A percentile compares a stretch with the other conserved stretches of the same genome.
Evolutionary conservation across 371 early-diverging fungal genomes (phyloP).

Genomic region (Chytridiales sp.): DNA sequence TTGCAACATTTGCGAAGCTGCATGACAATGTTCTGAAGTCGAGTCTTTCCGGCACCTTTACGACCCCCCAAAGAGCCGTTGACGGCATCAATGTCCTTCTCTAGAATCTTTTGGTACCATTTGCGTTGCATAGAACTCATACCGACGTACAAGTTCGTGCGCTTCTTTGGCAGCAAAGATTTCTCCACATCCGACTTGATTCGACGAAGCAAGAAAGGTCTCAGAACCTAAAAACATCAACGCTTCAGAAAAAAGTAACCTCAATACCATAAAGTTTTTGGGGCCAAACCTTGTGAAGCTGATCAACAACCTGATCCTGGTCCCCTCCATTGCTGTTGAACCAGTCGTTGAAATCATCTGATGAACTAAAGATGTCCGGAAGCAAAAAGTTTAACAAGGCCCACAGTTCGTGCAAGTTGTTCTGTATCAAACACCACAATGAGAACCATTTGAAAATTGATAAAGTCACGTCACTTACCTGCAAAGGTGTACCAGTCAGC

Average conservation of each 20-base stretch:
- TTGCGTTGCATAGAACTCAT: conserved; percentile 94
- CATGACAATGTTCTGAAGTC: conserved; percentile 97
- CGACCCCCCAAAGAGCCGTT: conserved; percentile 62
- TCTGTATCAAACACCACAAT: conserved; percentile 59
- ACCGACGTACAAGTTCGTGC: conserved; percentile 93
- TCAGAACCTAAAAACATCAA: conserved; percentile 58
- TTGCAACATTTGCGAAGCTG: conserved; percentile 99
- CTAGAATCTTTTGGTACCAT: conserved; percentile 96
- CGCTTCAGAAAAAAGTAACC: neutral
- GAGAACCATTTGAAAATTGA: neutral
- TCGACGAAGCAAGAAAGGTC: conserved; percentile 96
- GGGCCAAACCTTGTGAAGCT: conserved; percentile 81
- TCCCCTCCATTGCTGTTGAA: conserved; percentile 69
- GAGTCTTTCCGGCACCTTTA: conserved; percentile 51
- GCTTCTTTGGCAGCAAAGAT: conserved; percentile 94
- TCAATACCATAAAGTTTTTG: neutral
- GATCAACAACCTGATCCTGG: conserved; percentile 82
- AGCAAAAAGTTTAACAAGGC: conserved; percentile 97
- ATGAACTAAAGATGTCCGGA: conserved; percentile 91
- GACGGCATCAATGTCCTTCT: conserved; percentile 96
- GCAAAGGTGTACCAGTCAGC: conserved; percentile 97
- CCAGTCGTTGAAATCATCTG: conserved; percentile 93
- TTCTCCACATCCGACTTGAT: conserved; percentile 99
- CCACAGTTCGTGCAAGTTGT: conserved; percentile 99
- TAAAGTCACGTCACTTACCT: conserved; percentile 18